phyloP scores from a whole-genome alignment of 441 rosid species.

The Gossypium armourianum region DNA sequence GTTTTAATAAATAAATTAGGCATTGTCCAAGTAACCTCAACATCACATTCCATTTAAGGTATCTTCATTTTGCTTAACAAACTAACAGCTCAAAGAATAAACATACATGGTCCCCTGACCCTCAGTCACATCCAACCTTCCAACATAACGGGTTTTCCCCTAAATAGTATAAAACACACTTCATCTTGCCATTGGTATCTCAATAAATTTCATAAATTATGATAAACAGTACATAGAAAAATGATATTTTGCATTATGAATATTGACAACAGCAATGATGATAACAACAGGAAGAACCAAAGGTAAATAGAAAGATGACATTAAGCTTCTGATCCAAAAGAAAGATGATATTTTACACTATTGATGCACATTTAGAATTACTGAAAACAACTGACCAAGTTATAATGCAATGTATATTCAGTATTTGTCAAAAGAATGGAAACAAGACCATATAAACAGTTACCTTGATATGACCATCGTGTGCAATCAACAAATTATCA shows the following conservation, averaged over 20 bases:
- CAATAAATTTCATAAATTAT: background rate
- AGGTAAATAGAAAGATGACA: background rate
- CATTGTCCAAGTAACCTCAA: background rate
- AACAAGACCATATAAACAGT: constrained; percentile 1
- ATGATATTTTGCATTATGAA: background rate
- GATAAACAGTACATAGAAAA: background rate
- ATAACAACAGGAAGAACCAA: background rate
- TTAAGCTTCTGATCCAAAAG: background rate
- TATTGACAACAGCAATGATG: background rate
- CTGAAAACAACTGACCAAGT: background rate
- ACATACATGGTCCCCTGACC: background rate
- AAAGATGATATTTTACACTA: background rate
- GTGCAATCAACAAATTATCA: constrained; percentile 94
- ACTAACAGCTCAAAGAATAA: background rate
- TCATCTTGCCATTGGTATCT: background rate
- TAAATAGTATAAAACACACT: background rate
- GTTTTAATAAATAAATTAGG: constrained; percentile 8
- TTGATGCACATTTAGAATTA: background rate
- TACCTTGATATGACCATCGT: constrained; percentile 99
- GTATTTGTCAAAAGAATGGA: background rate
- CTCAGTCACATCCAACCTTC: background rate
- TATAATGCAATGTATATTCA: background rate
- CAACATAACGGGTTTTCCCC: background rate
- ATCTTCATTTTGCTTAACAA: constrained; percentile 2
- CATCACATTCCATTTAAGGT: background rate